phyloP scores from a whole-genome alignment of 768 basidiomycete species.

The Trametes cingulata region DNA sequence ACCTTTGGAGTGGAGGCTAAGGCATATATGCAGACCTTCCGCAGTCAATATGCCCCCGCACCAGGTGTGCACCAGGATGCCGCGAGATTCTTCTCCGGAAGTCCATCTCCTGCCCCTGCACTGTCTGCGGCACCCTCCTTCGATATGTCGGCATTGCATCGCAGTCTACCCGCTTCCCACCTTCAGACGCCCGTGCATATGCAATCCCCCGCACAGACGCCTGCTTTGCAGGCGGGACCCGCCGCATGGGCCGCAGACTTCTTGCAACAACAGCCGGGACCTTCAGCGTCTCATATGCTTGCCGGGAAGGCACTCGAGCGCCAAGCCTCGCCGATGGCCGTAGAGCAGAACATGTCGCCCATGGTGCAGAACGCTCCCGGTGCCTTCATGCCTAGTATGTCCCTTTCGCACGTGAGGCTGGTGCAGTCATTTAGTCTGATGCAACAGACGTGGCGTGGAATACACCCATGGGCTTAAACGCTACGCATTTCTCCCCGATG shows the following conservation, averaged over 20 bases:
- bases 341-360: conserved; percentile 12
- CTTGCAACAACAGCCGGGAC: conserved; percentile 37
- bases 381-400: conserved; percentile 10
- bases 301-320: not conserved
- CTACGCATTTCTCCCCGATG: conserved; percentile 13
- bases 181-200: conserved; percentile 22
- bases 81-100: conserved; percentile 61
- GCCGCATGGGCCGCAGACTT: conserved; percentile 70
- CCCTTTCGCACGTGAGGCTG: too few species aligned
- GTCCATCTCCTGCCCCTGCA: conserved; percentile 28
- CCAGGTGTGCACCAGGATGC: conserved; percentile 62
- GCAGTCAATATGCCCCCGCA: conserved; percentile 47
- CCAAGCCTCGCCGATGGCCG: conserved; percentile 1
- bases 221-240: conserved; percentile 25
- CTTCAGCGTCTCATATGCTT: not conserved
- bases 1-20: conserved; percentile 12
- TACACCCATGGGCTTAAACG: not conserved
- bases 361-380: not conserved
- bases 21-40: conserved; percentile 51
- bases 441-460: conserved; percentile 9
- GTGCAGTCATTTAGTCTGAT: not conserved
- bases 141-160: conserved; percentile 58
- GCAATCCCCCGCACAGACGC: conserved; percentile 24
- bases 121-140: conserved; percentile 46
- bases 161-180: conserved; percentile 44